Percentiles rank a stretch among this genome's conserved stretches.
Conservation (phyloP, 805 yeast genomes). For the Yarrowia yakushimensis region DNA sequence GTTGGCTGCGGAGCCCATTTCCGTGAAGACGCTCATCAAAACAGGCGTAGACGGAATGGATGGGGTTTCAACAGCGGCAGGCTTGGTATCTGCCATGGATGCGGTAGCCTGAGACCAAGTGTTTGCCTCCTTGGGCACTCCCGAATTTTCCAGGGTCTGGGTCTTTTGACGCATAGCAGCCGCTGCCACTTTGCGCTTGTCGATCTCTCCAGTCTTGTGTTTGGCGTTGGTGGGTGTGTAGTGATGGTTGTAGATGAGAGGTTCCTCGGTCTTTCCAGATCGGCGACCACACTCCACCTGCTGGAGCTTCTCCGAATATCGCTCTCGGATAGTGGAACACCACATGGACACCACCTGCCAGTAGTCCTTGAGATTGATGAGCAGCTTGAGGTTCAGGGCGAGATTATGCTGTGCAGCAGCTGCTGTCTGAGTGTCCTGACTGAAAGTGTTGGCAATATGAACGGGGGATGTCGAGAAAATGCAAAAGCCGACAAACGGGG, state of each 20-base stretch:
- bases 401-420: constrained; percentile 37
- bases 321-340: constrained; percentile 38
- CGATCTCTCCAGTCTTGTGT: constrained; percentile 8
- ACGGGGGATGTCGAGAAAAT: constrained; percentile 38
- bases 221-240: constrained; percentile 15
- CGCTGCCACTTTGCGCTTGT: constrained; percentile 14
- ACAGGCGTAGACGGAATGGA: constrained; percentile 20
- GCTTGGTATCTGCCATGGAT: neutral
- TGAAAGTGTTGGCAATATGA: constrained; percentile 38
- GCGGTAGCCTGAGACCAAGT: constrained; percentile 19
- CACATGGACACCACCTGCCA: constrained; percentile 40
- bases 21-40: constrained; percentile 13
- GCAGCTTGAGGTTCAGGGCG: constrained; percentile 35
- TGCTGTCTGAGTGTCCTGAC: constrained; percentile 34
- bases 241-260: constrained; percentile 20
- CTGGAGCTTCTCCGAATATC: constrained; percentile 30
- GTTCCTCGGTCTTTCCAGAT: constrained; percentile 1
- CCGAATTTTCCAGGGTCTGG: neutral
- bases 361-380: constrained; percentile 37
- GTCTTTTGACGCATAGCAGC: constrained; percentile 20
- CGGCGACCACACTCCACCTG: constrained; percentile 17
- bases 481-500: constrained; percentile 39
- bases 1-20: neutral
- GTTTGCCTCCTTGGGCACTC: neutral
- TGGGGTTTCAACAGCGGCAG: neutral